These are phyloP conservation scores for Entamoeba nuttalli DNA, from an alignment of 208 protist genomes.

Conservation along the genomic window DNA sequence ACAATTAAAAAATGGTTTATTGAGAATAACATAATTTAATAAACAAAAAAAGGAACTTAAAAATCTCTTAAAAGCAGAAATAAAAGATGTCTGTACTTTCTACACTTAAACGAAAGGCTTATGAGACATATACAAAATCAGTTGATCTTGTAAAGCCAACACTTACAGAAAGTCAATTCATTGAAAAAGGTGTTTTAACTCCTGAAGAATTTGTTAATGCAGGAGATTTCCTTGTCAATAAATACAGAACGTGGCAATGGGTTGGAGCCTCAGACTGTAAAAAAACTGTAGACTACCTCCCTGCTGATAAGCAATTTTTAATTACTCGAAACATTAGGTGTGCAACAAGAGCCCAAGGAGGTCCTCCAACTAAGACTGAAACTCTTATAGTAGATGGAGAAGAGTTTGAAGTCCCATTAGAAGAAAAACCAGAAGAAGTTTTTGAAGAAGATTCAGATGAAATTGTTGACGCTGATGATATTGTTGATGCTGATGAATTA, in stretches of 20 bases:
- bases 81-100: background rate
- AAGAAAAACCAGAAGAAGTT: background rate
- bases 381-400: background rate
- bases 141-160: background rate
- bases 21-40: too few relatives aligned
- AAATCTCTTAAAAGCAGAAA: too few relatives aligned
- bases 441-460: background rate
- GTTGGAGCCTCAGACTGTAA: background rate
- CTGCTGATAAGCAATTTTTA: constrained; percentile 7
- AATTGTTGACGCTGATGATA: background rate
- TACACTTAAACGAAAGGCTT: background rate
- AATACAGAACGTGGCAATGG: constrained; percentile 1
- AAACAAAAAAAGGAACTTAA: too few relatives aligned
- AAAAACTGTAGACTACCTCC: background rate
- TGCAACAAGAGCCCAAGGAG: background rate
- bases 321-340: background rate
- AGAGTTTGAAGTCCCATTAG: background rate
- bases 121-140: background rate
- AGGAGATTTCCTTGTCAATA: background rate
- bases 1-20: too few relatives aligned
- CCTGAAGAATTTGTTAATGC: constrained; percentile 2
- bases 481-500: background rate
- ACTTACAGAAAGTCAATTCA: background rate
- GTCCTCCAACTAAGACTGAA: background rate
- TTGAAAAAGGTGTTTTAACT: constrained; percentile 4